Percentiles rank a stretch among this genome's conserved stretches.
These are phyloP conservation scores for Pseudogymnoascus sp. DNA, from an alignment of 2,329 filamentous ascomycete genomes.

Conservation along the genomic window DNA sequence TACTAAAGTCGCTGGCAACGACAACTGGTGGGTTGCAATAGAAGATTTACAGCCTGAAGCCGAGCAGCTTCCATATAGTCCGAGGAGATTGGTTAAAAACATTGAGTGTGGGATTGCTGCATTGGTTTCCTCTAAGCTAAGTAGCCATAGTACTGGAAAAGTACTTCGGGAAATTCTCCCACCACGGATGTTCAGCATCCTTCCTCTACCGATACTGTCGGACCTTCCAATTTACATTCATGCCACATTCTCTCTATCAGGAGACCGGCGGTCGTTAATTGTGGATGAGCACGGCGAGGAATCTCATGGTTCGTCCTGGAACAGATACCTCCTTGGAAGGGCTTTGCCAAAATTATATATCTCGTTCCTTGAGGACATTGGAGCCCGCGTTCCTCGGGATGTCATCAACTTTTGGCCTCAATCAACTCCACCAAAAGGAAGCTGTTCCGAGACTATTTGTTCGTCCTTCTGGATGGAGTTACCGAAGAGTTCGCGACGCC, in stretches of 20 bases:
- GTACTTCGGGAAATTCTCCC: background rate
- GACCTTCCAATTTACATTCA: conserved; percentile 25
- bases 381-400: conserved; percentile 9
- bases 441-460: conserved; percentile 14
- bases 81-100: background rate
- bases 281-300: conserved; percentile 15
- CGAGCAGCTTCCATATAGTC: conserved; percentile 11
- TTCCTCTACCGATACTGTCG: conserved; percentile 19
- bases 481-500: conserved; percentile 10
- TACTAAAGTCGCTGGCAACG: conserved; percentile 10
- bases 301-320: conserved; percentile 19
- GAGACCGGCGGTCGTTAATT: conserved; percentile 22
- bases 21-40: conserved; percentile 18
- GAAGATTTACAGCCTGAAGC: conserved; percentile 15
- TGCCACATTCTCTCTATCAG: conserved; percentile 25
- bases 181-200: conserved; percentile 14
- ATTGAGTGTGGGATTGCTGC: background rate
- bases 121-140: background rate
- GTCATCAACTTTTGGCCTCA: conserved; percentile 21
- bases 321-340: conserved; percentile 19
- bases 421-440: conserved; percentile 3
- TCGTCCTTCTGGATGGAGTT: conserved; percentile 20
- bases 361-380: conserved; percentile 18
- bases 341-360: conserved; percentile 22
- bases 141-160: background rate